Conservation (phyloP, 2,329 filamentous ascomycete genomes). For the Myriosclerotinia scirpicola region DNA sequence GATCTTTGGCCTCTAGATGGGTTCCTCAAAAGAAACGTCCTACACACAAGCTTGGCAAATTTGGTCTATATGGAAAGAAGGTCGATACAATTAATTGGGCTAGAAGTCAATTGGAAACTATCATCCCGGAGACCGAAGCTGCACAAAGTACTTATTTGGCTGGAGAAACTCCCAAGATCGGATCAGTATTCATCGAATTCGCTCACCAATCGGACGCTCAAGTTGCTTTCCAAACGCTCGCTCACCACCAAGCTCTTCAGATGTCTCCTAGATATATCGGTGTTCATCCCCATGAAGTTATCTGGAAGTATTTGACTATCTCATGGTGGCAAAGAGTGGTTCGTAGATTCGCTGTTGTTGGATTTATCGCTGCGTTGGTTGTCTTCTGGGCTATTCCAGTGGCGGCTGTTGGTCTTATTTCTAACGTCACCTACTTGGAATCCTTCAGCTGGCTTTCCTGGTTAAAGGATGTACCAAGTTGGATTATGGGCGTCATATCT, state of each 20-base stretch:
- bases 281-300: conserved; percentile 75
- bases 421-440: conserved; percentile 74
- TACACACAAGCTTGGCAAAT: conserved; percentile 67
- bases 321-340: conserved; percentile 83
- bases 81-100: conserved; percentile 95
- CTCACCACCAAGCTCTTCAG: conserved; percentile 82
- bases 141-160: conserved; percentile 66
- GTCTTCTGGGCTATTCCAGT: conserved; percentile 82
- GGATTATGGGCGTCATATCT: conserved; percentile 79
- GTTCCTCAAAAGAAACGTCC: conserved; percentile 72
- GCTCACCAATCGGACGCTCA: conserved; percentile 79
- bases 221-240: conserved; percentile 78
- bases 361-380: conserved; percentile 74
- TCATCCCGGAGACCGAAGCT: conserved; percentile 69
- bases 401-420: conserved; percentile 79
- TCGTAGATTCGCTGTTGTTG: conserved; percentile 65
- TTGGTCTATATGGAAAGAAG: conserved; percentile 76
- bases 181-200: conserved; percentile 89
- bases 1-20: conserved; percentile 72
- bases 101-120: conserved; percentile 71
- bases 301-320: conserved; percentile 84
- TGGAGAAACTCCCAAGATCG: conserved; percentile 58
- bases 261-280: conserved; percentile 83
- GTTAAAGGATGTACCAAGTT: conserved; percentile 66
- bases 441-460: conserved; percentile 69